Base-by-base conservation (phyloP, 768 basidiomycete genomes). In the Rhizopogon vesiculosus region DNA sequence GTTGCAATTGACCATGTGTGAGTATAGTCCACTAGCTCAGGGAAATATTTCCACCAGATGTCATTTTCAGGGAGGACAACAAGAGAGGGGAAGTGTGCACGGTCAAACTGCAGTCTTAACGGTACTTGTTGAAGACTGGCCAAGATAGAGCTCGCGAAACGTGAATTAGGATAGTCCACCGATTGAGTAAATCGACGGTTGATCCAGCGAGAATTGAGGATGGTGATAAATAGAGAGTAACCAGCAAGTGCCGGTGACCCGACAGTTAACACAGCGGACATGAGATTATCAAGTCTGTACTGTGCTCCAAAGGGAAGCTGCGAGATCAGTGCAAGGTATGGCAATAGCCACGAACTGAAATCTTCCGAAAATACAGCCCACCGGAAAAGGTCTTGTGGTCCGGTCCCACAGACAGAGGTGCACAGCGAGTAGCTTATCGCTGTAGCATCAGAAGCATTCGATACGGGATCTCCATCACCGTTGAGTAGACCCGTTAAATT, bases 271-370 rank as follows among this genome's bases (percentile, higher is more conserved):
- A 80, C 16, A 19, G 72, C 70, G 6, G 76, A 73, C 57, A 71
- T 66, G 39, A 78, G 62, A 49, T 79, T 77, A n/a, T 77, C 75
- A 16, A 68, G 59, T 31, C 62, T 71, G 51, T 70, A 69, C 10
- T 58, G 65, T 33, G 73, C 68, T 8, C 77, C 77, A 29, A 78
- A 81, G 0, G 78, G 79, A 15, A 81, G 71, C 46, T 78, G 77
- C 0, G 78, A 77, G 15, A 80, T 63, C 7, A 80, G 59, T 0
- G 78, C 76, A 10, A 80, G 69, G 69, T 76, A 79, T 5, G 79
- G 79, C 6, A 80, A 53, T 3, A 80, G 65, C 79, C 78, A 80
- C 0, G 76, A 58, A 10, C 69, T 66, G 58, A 74, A 78, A 45
- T 75, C 65, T 43, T 75, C 73, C 0, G 66, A 45, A 45, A 67